Conservation (phyloP, 148 eudicot genomes). For the Selenicereus undatus region DNA sequence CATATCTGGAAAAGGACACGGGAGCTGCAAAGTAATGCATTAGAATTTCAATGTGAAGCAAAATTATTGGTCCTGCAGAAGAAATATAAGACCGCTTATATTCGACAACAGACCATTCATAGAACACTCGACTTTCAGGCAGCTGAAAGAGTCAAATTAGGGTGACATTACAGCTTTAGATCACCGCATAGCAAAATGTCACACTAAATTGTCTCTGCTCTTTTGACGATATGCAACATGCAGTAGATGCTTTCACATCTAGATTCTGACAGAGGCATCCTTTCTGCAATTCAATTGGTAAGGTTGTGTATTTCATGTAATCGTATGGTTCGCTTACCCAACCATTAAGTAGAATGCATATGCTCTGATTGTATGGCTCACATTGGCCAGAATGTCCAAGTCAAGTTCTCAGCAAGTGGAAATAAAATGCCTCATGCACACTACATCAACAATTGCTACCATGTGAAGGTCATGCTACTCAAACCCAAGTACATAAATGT, state of each 20-base stretch:
- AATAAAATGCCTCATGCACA: too few species aligned
- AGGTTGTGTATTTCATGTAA: too few species aligned
- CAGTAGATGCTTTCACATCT: background rate
- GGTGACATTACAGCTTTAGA: background rate
- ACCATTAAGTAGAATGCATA: too few species aligned
- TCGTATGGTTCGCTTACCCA: too few species aligned
- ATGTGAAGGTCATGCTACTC: too few species aligned
- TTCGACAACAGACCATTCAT: background rate
- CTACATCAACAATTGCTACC: too few species aligned
- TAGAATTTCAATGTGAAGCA: constrained; percentile 20
- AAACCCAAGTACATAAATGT: too few species aligned
- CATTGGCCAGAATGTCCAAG: too few species aligned
- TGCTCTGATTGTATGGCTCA: too few species aligned
- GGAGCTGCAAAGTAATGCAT: constrained; percentile 66
- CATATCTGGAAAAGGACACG: constrained; percentile 52
- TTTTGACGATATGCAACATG: background rate
- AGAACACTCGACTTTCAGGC: background rate
- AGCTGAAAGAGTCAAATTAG: background rate
- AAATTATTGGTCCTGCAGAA: background rate
- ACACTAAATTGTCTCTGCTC: background rate
- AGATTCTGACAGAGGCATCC: background rate
- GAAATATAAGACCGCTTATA: background rate
- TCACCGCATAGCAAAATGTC: background rate
- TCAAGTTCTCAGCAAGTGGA: too few species aligned
- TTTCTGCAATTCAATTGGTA: background rate